phyloP scores from a whole-genome alignment of 129 eudicot species.

The Pulicaria dysenterica region DNA sequence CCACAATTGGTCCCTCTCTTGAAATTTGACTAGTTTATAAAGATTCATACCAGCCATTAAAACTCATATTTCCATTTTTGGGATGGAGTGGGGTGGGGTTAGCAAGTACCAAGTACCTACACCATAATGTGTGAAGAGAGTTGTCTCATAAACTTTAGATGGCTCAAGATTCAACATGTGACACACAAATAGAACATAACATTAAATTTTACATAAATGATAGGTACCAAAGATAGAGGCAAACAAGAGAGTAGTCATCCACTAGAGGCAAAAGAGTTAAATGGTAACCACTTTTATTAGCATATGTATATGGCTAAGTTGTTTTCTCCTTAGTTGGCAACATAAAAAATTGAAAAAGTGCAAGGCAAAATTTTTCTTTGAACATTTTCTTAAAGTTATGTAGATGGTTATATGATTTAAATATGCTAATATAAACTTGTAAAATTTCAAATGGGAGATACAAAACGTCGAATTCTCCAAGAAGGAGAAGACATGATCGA shows the following conservation, averaged over 20 bases:
- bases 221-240: slow-evolving; percentile 7
- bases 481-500: too few relatives aligned
- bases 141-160: slow-evolving; percentile 19
- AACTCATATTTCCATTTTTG: slow-evolving; percentile 11
- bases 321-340: too few relatives aligned
- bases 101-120: slow-evolving; percentile 6
- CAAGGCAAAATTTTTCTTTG: too few relatives aligned
- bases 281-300: neutral
- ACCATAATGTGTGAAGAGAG: slow-evolving; percentile 21
- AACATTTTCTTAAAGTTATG: too few relatives aligned
- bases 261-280: neutral
- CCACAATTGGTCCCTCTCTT: slow-evolving; percentile 24
- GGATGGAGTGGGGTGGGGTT: slow-evolving; percentile 2
- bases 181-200: slow-evolving; percentile 11
- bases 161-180: slow-evolving; percentile 17
- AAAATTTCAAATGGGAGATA: too few relatives aligned
- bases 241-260: slow-evolving; percentile 11
- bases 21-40: slow-evolving; percentile 15
- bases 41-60: slow-evolving; percentile 25
- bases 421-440: too few relatives aligned
- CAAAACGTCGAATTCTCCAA: too few relatives aligned
- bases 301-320: too few relatives aligned
- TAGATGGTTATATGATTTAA: too few relatives aligned
- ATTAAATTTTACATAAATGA: slow-evolving; percentile 18
- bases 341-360: too few relatives aligned